Percentiles rank a stretch among this genome's conserved stretches.
phyloP scores from a whole-genome alignment of 371 early-diverging fungal genomes.

The Mucor sp. region DNA sequence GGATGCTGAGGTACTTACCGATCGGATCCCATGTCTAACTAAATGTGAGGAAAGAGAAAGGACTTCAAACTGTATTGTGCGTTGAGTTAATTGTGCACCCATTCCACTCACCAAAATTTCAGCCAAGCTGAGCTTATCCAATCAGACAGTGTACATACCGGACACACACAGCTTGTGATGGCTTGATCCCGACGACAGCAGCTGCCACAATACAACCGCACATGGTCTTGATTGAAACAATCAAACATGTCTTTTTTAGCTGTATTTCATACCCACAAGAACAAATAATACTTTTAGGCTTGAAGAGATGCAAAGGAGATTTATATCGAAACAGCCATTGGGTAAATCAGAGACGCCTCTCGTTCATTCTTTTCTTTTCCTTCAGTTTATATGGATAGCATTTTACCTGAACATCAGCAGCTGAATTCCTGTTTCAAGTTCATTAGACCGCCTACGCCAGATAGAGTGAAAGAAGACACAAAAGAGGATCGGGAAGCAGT shows the following conservation, averaged over 20 bases:
- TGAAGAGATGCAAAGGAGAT: not conserved
- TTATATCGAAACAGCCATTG: not conserved
- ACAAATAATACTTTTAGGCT: not conserved
- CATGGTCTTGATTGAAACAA: not conserved
- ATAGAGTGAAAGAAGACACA: not conserved
- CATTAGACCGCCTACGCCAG: not conserved
- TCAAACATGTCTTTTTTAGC: not conserved
- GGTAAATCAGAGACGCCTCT: not conserved
- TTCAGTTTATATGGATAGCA: not conserved
- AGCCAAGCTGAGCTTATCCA: not conserved
- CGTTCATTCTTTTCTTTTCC: not conserved
- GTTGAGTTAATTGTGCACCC: constrained; percentile 2
- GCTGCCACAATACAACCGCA: too few relatives aligned
- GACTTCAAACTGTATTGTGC: constrained; percentile 8
- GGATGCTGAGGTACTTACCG: constrained; percentile 28
- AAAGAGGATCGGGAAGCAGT: not conserved
- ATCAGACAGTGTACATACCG: not conserved
- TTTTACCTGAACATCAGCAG: not conserved
- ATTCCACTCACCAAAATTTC: not conserved
- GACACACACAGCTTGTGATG: not conserved
- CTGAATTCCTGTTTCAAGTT: constrained; percentile 2
- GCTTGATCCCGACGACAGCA: too few relatives aligned
- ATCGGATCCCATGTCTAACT: constrained; percentile 34
- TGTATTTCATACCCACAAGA: not conserved
- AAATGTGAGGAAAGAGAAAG: constrained; percentile 31